Base-by-base conservation (phyloP, 495 filamentous ascomycete genomes). In the Massariosphaeria phaeospora region DNA sequence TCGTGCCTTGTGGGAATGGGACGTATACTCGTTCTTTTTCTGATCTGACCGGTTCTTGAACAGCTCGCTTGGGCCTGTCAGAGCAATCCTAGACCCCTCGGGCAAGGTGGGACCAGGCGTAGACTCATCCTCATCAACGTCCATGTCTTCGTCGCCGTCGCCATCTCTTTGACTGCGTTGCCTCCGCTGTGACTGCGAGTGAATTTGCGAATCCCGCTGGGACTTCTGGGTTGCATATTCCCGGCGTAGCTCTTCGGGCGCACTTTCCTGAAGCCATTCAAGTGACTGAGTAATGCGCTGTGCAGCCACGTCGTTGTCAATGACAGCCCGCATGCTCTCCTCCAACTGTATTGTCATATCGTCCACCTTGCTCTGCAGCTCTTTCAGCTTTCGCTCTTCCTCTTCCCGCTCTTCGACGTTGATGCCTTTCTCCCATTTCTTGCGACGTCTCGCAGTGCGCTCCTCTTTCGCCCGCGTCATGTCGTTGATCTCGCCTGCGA, bases 341-440 rank as follows among this genome's bases (percentile, higher is more conserved):
- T 73, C 70, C 59, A 73, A 63, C 11, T 61, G 53, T 51, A 54
- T 33, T 26, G 70, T 73, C 63, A 71, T 66, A 9, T 57, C 46
- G 2, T 63, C 54, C 6, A 71, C 66, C 26, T 64, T 64, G 34
- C 56, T 57, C 10, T 52, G 40, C 38, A 68, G 31, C 29, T 65
- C 57, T 12, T 62, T 49, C 11, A 66, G 44, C 13, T 48, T 46
- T 2, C 46, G 43, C 24, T 59, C 58, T 9, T 45, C 47, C 0
- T 55, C 49, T 7, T 62, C 52, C 26, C 52, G 46, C 2, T 61
- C 47, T 10, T 59, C 58, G 1, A 48, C 5, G 12, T 40, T 17
- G 12, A 41, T 26, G 41, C 61, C 64, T 10, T 53, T 51, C 30
- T 40, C 55, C 42, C 46, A 42, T 36, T 49, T 33, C 24, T 63